A percentile compares a stretch with the other conserved stretches of the same genome.
phyloP scores from a whole-genome alignment of 2,329 filamentous ascomycete species.

The Mycosphaerella sp. region DNA sequence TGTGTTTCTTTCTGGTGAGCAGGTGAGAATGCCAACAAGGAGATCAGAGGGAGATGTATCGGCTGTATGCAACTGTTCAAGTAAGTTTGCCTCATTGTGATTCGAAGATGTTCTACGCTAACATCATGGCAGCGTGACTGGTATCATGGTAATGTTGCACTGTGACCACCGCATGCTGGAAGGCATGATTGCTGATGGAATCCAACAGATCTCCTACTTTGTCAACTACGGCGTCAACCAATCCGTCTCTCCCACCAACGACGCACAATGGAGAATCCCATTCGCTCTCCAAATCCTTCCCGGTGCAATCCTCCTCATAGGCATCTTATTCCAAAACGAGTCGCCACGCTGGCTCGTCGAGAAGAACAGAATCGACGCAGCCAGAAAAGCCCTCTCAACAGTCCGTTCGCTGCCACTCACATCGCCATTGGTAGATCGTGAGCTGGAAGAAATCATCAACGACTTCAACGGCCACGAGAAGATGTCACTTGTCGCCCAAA shows the following conservation, averaged over 20 bases:
- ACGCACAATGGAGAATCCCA: slow-evolving; percentile 50
- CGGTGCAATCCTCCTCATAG: slow-evolving; percentile 45
- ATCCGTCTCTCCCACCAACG: slow-evolving; percentile 39
- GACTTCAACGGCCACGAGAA: slow-evolving; percentile 42
- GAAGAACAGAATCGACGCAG: slow-evolving; percentile 44
- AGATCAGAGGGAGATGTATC: slow-evolving; percentile 30
- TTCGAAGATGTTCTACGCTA: slow-evolving; percentile 20
- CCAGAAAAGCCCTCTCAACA: slow-evolving; percentile 37
- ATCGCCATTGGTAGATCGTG: slow-evolving; percentile 35
- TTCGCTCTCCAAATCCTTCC: slow-evolving; percentile 50
- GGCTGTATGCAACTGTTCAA: slow-evolving; percentile 32
- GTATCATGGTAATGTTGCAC: slow-evolving; percentile 46
- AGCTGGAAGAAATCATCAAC: slow-evolving; percentile 42
- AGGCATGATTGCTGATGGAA: too few species aligned
- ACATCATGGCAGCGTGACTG: slow-evolving; percentile 35
- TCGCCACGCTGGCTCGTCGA: slow-evolving; percentile 51
- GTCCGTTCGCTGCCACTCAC: slow-evolving; percentile 36
- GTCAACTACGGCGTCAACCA: slow-evolving; percentile 48
- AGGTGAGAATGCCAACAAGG: slow-evolving; percentile 40
- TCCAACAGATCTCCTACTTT: slow-evolving; percentile 40
- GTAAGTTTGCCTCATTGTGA: too few species aligned
- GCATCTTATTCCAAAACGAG: slow-evolving; percentile 49
- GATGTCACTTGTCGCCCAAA: slow-evolving; percentile 36
- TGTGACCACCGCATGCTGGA: too few species aligned
- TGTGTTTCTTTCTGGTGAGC: too few species aligned